These are phyloP conservation scores for Starmerella bombi DNA, from an alignment of 805 yeast genomes.

Conservation along the genomic window DNA sequence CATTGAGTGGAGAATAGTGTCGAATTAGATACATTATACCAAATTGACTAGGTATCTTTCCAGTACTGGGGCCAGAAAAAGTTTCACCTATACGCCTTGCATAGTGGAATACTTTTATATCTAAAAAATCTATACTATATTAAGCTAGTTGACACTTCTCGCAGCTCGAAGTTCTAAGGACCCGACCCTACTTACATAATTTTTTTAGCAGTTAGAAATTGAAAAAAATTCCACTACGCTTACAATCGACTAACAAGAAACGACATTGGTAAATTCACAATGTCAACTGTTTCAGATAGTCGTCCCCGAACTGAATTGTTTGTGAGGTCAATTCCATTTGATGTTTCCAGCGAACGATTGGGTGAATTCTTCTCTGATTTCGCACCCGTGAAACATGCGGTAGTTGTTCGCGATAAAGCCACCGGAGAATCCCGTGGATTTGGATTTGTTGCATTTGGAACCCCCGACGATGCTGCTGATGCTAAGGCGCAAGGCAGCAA, in stretches of 20 bases:
- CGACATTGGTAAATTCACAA: no score
- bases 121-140: neutral
- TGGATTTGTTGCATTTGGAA: constrained; percentile 84
- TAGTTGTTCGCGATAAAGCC: constrained; percentile 66
- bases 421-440: constrained; percentile 72
- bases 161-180: neutral
- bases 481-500: constrained; percentile 61
- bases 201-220: no score
- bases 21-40: no score
- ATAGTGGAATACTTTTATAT: no score
- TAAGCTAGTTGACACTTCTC: neutral
- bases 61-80: no score
- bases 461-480: constrained; percentile 66
- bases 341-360: constrained; percentile 68
- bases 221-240: no score
- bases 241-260: constrained; percentile 1
- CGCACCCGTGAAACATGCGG: constrained; percentile 92
- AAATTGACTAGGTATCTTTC: no score
- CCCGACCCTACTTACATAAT: constrained; percentile 8
- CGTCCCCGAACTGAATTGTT: constrained; percentile 37
- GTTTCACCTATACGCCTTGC: no score
- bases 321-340: constrained; percentile 71
- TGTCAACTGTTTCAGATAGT: neutral
- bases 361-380: constrained; percentile 78
- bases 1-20: no score